phyloP scores from a whole-genome alignment of 1,139 yeast species.

The Taphrina populina region DNA sequence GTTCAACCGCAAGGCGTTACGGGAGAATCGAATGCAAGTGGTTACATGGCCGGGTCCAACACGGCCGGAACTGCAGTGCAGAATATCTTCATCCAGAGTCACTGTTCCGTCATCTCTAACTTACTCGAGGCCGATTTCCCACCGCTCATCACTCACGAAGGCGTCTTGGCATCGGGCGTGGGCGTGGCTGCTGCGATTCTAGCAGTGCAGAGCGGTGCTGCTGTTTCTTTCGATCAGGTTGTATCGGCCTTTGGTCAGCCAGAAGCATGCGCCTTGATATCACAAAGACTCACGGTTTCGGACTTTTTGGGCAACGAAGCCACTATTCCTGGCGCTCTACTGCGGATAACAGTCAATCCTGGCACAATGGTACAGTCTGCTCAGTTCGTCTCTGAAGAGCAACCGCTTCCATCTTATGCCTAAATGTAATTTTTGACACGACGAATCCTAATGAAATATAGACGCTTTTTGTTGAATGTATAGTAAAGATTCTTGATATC shows the following conservation, averaged over 20 bases:
- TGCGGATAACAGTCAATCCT: slow-evolving; percentile 4
- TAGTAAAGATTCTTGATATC: too few species aligned
- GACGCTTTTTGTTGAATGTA: too few species aligned
- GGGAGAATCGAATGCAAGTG: slow-evolving; percentile 16
- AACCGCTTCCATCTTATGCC: slow-evolving; percentile 7
- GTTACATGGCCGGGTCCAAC: slow-evolving; percentile 11
- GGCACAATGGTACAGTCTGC: slow-evolving; percentile 4
- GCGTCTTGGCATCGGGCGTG: slow-evolving; percentile 20
- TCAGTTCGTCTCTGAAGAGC: slow-evolving; percentile 8
- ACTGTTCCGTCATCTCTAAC: background rate
- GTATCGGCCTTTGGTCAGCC: background rate
- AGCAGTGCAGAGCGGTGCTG: slow-evolving; percentile 2
- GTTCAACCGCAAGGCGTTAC: slow-evolving; percentile 25
- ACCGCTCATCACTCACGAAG: slow-evolving; percentile 32
- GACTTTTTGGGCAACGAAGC: slow-evolving; percentile 27
- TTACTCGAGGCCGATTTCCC: background rate
- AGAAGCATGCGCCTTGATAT: slow-evolving; percentile 13
- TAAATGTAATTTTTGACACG: too few species aligned
- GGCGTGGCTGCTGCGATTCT: slow-evolving; percentile 22
- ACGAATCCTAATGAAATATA: too few species aligned
- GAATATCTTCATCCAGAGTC: slow-evolving; percentile 19
- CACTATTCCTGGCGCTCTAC: slow-evolving; percentile 14
- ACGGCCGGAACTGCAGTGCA: slow-evolving; percentile 3
- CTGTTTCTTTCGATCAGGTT: slow-evolving; percentile 5
- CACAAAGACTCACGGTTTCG: slow-evolving; percentile 2